Percentiles rank a stretch among this genome's conserved stretches.
Conservation (phyloP, 768 basidiomycete genomes). For the Tylopilus sp. region DNA sequence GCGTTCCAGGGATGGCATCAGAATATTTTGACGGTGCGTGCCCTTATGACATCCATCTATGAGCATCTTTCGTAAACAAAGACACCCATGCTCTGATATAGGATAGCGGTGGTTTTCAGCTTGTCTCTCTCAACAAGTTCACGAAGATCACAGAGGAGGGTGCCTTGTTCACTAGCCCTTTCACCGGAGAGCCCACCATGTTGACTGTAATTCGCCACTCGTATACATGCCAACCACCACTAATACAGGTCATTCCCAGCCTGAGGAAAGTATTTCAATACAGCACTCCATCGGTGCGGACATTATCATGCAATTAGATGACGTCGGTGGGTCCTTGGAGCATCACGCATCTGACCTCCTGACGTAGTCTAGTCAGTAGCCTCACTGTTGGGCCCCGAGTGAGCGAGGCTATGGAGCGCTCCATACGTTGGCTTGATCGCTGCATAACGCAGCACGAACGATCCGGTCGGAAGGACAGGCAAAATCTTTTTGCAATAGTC, state of each 20-base stretch:
- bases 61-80: not conserved
- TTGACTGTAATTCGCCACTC: conserved; percentile 56
- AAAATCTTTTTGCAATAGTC: conserved; percentile 90
- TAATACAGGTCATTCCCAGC: conserved; percentile 41
- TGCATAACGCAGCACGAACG: conserved; percentile 75
- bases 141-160: conserved; percentile 87
- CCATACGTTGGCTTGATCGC: conserved; percentile 86
- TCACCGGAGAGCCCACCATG: conserved; percentile 86
- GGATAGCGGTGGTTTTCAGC: conserved; percentile 91
- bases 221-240: not conserved
- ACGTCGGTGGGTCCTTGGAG: conserved; percentile 61
- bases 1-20: conserved; percentile 84
- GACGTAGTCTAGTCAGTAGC: conserved; percentile 58
- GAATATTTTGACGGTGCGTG: conserved; percentile 76
- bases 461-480: conserved; percentile 59
- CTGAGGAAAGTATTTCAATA: conserved; percentile 87
- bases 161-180: conserved; percentile 80
- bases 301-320: conserved; percentile 94
- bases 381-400: conserved; percentile 79
- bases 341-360: not conserved
- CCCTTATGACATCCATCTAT: not conserved
- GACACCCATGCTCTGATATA: conserved; percentile 24
- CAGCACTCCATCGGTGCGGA: conserved; percentile 91
- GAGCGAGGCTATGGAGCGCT: conserved; percentile 83
- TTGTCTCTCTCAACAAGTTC: conserved; percentile 82